phyloP scores from a whole-genome alignment of 768 basidiomycete species.

The Dentipellis sp. region DNA sequence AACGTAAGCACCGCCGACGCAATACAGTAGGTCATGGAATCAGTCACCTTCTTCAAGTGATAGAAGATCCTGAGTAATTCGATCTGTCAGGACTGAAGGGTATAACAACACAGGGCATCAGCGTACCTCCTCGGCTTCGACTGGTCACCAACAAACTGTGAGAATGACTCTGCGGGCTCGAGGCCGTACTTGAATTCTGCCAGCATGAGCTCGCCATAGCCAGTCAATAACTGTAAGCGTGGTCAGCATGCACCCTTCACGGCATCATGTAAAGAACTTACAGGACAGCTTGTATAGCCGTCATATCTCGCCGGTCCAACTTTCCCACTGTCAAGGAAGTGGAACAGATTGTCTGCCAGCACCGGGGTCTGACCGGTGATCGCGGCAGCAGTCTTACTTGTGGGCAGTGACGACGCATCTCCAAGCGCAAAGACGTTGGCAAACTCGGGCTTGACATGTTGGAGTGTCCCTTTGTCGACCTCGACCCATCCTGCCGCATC shows the following conservation, averaged over 20 bases:
- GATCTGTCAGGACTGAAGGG: not conserved
- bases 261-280: slow-evolving; percentile 27
- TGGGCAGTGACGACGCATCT: slow-evolving; percentile 89
- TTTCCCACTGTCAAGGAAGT: slow-evolving; percentile 63
- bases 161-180: slow-evolving; percentile 82
- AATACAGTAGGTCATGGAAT: not conserved
- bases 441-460: slow-evolving; percentile 73
- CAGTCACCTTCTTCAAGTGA: slow-evolving; percentile 30
- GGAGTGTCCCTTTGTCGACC: slow-evolving; percentile 72
- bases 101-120: not conserved
- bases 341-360: slow-evolving; percentile 80
- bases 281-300: slow-evolving; percentile 85
- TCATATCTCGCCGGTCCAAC: slow-evolving; percentile 67
- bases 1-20: slow-evolving; percentile 13
- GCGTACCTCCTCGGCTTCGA: slow-evolving; percentile 61
- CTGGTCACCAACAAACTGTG: slow-evolving; percentile 61
- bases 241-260: not conserved
- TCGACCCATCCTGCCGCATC: slow-evolving; percentile 87
- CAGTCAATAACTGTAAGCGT: slow-evolving; percentile 54
- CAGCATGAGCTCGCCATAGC: slow-evolving; percentile 76
- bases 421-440: slow-evolving; percentile 84
- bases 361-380: slow-evolving; percentile 89
- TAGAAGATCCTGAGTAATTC: slow-evolving; percentile 27
- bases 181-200: slow-evolving; percentile 93
- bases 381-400: slow-evolving; percentile 94